phyloP scores from a whole-genome alignment of 257 asterid species.

The Gentiana straminea region DNA sequence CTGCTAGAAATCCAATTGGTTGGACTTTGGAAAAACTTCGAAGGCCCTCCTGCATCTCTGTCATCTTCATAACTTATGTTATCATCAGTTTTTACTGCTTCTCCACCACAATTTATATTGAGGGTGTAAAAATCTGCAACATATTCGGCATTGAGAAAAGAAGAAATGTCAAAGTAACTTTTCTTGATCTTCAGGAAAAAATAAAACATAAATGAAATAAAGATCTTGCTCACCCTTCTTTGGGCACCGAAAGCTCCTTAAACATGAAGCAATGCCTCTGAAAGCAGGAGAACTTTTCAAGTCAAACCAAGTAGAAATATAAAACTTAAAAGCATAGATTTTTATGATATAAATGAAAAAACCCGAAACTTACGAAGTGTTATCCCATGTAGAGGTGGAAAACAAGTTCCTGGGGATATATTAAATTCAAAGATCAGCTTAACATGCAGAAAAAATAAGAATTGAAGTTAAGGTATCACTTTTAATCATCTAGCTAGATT shows the following conservation, averaged over 20 bases:
- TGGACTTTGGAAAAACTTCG: conserved; percentile 28
- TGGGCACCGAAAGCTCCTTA: conserved; percentile 12
- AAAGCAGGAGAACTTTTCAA: too few relatives aligned
- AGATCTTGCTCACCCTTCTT: conserved; percentile 29
- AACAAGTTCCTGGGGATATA: too few relatives aligned
- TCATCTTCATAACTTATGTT: conserved; percentile 34
- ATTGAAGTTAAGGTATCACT: not conserved
- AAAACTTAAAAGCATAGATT: not conserved
- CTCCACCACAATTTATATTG: too few relatives aligned
- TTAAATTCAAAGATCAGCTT: too few relatives aligned
- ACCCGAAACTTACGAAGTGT: not conserved
- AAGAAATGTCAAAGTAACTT: not conserved
- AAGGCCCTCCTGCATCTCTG: conserved; percentile 42
- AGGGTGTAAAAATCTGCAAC: too few relatives aligned
- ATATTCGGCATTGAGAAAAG: not conserved
- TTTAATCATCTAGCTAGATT: not conserved
- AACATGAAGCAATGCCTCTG: too few relatives aligned
- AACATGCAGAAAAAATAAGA: not conserved
- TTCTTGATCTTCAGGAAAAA: too few relatives aligned
- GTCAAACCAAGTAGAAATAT: too few relatives aligned
- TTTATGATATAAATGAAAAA: not conserved
- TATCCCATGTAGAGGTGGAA: too few relatives aligned
- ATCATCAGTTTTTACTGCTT: too few relatives aligned
- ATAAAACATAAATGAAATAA: not conserved
- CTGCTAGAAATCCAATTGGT: conserved; percentile 77